phyloP scores from a whole-genome alignment of 768 basidiomycete species.

The Xerocomellus chrysenteron region DNA sequence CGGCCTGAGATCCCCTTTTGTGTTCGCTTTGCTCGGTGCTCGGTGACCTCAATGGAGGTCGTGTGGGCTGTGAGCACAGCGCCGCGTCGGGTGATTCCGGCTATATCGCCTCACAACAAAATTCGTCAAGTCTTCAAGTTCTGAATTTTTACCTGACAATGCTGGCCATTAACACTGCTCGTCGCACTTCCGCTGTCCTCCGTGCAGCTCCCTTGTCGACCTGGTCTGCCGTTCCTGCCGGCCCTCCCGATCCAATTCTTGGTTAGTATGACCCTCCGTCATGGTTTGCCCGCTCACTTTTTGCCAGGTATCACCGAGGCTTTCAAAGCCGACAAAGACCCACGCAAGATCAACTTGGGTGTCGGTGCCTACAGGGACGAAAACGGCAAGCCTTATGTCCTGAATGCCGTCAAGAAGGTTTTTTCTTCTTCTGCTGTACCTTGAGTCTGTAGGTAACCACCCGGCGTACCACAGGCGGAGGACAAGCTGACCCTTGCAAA shows the following conservation, averaged over 20 bases:
- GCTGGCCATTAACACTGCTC: constrained; percentile 46
- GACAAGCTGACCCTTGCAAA: constrained; percentile 60
- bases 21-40: background rate
- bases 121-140: background rate
- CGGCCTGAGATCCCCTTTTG: background rate
- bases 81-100: constrained; percentile 18
- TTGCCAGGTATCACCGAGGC: constrained; percentile 84
- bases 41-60: background rate
- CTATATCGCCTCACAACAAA: background rate
- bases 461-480: constrained; percentile 58
- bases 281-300: constrained; percentile 6
- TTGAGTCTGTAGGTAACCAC: background rate
- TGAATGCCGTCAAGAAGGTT: constrained; percentile 87
- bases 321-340: constrained; percentile 92
- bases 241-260: constrained; percentile 92
- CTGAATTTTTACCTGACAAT: constrained; percentile 20
- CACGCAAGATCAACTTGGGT: constrained; percentile 95
- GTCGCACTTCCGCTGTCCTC: constrained; percentile 46
- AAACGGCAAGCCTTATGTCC: constrained; percentile 91
- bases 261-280: constrained; percentile 45
- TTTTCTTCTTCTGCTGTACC: background rate
- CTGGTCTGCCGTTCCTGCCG: constrained; percentile 82
- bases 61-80: background rate
- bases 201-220: constrained; percentile 54
- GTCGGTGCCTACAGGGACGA: constrained; percentile 96